Evolutionary conservation across 257 asterid genomes (phyloP).

Genomic region (Solanum bulbocastanum): DNA sequence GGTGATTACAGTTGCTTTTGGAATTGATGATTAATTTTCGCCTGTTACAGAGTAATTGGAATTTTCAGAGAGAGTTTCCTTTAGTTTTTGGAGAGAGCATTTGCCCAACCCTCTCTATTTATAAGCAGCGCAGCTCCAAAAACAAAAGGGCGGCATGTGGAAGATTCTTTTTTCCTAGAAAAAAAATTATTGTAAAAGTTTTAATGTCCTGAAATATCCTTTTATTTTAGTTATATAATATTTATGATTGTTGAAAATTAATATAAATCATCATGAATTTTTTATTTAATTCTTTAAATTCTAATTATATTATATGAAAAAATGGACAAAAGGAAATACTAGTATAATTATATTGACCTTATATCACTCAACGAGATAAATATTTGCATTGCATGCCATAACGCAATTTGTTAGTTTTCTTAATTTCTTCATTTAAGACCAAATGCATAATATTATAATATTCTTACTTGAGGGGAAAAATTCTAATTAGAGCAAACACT

Average conservation of each 20-base stretch:
- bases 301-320: neutral
- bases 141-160: neutral
- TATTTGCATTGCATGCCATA: neutral
- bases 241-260: too few relatives aligned
- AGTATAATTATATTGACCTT: neutral
- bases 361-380: neutral
- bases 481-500: neutral
- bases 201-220: rapidly evolving
- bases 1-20: neutral
- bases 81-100: neutral
- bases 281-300: neutral
- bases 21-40: neutral
- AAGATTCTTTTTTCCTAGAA: neutral
- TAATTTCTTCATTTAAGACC: neutral
- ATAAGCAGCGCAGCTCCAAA: neutral
- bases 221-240: too few relatives aligned
- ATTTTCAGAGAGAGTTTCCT: neutral
- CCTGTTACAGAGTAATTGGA: neutral
- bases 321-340: neutral
- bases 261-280: neutral
- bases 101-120: neutral
- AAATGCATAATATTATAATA: neutral
- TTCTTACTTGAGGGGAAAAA: neutral
- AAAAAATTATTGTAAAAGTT: neutral
- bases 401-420: neutral